Conservation (phyloP, 2,329 filamentous ascomycete genomes). For the Diaporthe sp. region DNA sequence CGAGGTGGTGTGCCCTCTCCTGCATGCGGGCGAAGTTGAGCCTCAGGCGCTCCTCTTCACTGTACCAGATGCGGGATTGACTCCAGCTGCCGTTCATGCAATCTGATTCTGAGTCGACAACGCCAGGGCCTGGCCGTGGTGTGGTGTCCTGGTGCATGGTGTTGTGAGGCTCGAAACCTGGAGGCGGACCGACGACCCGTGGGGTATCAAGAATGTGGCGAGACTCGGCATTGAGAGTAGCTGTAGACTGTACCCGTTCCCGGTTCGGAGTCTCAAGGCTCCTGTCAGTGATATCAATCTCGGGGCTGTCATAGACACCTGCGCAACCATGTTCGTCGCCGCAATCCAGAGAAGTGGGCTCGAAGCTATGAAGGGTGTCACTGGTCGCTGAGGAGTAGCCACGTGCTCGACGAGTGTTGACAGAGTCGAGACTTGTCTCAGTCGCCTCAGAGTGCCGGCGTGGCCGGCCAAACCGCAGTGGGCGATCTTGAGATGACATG, state of each 20-base stretch:
- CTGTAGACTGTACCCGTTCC: neutral
- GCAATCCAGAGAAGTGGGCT: neutral
- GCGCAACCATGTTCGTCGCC: neutral
- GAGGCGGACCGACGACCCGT: neutral
- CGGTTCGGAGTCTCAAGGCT: neutral
- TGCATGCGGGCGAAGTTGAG: slow-evolving; percentile 30
- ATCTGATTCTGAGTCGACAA: neutral
- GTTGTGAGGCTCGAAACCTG: slow-evolving; percentile 1
- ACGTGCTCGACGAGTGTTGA: neutral
- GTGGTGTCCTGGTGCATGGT: neutral
- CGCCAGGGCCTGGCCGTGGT: neutral
- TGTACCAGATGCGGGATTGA: slow-evolving; percentile 30
- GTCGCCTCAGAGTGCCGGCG: slow-evolving; percentile 23
- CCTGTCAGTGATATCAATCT: neutral
- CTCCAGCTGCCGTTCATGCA: neutral
- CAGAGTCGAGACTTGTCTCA: slow-evolving; percentile 5
- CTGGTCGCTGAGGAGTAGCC: slow-evolving; percentile 18
- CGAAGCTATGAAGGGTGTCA: slow-evolving; percentile 12
- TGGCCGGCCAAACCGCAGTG: neutral
- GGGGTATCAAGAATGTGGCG: neutral
- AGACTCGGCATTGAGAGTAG: neutral
- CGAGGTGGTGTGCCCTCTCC: slow-evolving; percentile 22
- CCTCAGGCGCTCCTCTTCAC: slow-evolving; percentile 32
- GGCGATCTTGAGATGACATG: neutral
- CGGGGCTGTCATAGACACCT: neutral